phyloP scores from a whole-genome alignment of 1,139 yeast genomes.

The Saccharomyces hybrid region DNA sequence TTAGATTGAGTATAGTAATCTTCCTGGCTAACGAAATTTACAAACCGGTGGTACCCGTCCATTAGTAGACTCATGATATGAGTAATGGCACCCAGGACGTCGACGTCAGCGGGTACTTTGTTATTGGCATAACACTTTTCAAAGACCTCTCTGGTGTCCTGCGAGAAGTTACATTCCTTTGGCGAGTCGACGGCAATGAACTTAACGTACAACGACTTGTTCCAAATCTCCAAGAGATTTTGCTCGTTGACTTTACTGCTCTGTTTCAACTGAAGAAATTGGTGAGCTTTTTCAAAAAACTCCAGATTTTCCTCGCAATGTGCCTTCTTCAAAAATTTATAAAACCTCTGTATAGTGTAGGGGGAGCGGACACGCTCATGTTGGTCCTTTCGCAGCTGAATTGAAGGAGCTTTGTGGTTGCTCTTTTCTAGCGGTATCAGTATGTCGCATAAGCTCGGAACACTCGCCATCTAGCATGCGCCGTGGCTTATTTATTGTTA shows the following conservation, averaged over 20 bases:
- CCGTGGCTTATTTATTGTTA: not conserved
- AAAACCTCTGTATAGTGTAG: conserved; percentile 18
- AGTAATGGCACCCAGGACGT: conserved; percentile 21
- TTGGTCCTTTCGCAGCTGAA: not conserved
- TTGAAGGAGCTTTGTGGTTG: not conserved
- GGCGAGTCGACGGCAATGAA: conserved; percentile 26
- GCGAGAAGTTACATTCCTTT: conserved; percentile 29
- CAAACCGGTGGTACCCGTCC: conserved; percentile 24
- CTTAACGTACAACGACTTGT: conserved; percentile 16
- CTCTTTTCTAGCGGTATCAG: conserved; percentile 5
- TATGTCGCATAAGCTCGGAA: conserved; percentile 17
- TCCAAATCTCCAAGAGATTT: conserved; percentile 19
- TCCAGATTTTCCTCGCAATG: conserved; percentile 31
- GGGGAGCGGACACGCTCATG: conserved; percentile 6
- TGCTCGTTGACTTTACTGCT: not conserved
- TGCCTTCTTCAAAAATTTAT: conserved; percentile 18
- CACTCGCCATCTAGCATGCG: conserved; percentile 2
- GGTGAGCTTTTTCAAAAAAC: conserved; percentile 15
- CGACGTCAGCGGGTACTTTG: conserved; percentile 15
- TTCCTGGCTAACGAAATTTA: not conserved
- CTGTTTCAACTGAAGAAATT: conserved; percentile 7
- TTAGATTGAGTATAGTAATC: not conserved
- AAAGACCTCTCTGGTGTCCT: conserved; percentile 19
- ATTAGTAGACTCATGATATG: conserved; percentile 23
- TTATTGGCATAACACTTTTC: conserved; percentile 14